phyloP scores from a whole-genome alignment of 352 stramenopile species.

The Globisporangium orthogonon region DNA sequence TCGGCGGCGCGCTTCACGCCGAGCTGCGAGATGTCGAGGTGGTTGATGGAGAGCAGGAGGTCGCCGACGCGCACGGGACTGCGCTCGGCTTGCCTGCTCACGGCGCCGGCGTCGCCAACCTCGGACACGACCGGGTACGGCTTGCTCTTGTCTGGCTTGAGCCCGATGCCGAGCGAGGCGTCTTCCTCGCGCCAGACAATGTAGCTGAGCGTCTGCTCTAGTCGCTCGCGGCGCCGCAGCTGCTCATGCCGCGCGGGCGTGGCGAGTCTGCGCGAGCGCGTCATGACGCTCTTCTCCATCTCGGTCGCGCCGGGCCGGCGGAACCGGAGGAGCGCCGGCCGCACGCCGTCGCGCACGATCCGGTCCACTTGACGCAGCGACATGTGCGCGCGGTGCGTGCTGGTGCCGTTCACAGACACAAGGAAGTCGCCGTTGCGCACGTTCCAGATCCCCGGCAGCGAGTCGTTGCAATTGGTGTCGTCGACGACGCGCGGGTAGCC shows the following conservation, averaged over 20 bases:
- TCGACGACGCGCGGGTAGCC: conserved; percentile 46
- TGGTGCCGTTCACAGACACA: conserved; percentile 52
- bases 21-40: conserved; percentile 52
- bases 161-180: conserved; percentile 40
- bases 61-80: conserved; percentile 38
- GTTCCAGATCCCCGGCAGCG: conserved; percentile 63
- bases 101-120: conserved; percentile 21
- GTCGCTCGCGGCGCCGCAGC: conserved; percentile 37
- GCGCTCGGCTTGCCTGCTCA: conserved; percentile 18
- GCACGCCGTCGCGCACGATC: conserved; percentile 54
- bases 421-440: conserved; percentile 52
- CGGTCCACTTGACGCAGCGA: conserved; percentile 42
- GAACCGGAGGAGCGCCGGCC: conserved; percentile 55
- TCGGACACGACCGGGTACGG: conserved; percentile 49
- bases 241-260: conserved; percentile 15
- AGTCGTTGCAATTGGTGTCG: conserved; percentile 46
- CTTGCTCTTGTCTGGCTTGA: conserved; percentile 43
- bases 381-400: conserved; percentile 27
- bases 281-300: conserved; percentile 21
- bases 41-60: conserved; percentile 64
- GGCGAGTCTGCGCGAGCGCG: conserved; percentile 11
- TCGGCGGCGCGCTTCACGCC: conserved; percentile 49
- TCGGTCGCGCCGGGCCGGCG: conserved; percentile 41
- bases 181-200: conserved; percentile 67
- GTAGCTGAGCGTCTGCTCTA: conserved; percentile 56